Evolutionary conservation across 2,329 filamentous ascomycete species (phyloP).

Genomic region (Paraphaeosphaeria sporulosa): DNA sequence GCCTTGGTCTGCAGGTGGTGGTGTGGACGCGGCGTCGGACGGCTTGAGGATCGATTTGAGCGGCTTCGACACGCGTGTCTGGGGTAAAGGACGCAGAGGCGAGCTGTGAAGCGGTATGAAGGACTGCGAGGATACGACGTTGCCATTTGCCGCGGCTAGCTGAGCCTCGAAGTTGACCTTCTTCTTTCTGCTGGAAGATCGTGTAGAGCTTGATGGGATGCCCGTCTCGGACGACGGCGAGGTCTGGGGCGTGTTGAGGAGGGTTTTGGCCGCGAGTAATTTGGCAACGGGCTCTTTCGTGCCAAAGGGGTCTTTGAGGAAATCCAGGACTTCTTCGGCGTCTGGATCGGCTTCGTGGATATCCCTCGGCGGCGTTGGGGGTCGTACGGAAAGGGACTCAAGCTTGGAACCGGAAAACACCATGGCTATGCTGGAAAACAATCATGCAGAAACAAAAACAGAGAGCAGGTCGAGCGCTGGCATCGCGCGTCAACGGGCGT

Average conservation of each 20-base stretch:
- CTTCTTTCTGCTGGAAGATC: conserved; percentile 45
- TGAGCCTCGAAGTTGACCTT: conserved; percentile 70
- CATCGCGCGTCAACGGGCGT: conserved; percentile 32
- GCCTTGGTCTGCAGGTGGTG: conserved; percentile 47
- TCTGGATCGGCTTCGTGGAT: conserved; percentile 45
- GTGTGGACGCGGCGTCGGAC: conserved; percentile 52
- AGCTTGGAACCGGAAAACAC: conserved; percentile 50
- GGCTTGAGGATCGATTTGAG: conserved; percentile 85
- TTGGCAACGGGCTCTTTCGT: conserved; percentile 40
- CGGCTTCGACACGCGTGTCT: conserved; percentile 62
- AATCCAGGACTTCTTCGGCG: conserved; percentile 51
- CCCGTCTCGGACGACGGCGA: conserved; percentile 54
- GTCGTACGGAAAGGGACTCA: conserved; percentile 59
- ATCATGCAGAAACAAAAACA: conserved; percentile 31
- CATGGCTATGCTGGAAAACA: conserved; percentile 48
- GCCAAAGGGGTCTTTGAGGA: conserved; percentile 52
- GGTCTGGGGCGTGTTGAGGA: conserved; percentile 50
- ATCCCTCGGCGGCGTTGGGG: conserved; percentile 64
- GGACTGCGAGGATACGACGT: conserved; percentile 35
- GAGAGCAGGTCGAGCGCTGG: conserved; percentile 24
- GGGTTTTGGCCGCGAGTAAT: conserved; percentile 24
- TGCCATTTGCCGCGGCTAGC: conserved; percentile 64
- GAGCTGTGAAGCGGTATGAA: conserved; percentile 49
- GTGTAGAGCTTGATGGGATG: conserved; percentile 39
- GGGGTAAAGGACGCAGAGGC: conserved; percentile 57